phyloP scores from a whole-genome alignment of 2,329 filamentous ascomycete species.

The Pseudogymnoascus sp. region DNA sequence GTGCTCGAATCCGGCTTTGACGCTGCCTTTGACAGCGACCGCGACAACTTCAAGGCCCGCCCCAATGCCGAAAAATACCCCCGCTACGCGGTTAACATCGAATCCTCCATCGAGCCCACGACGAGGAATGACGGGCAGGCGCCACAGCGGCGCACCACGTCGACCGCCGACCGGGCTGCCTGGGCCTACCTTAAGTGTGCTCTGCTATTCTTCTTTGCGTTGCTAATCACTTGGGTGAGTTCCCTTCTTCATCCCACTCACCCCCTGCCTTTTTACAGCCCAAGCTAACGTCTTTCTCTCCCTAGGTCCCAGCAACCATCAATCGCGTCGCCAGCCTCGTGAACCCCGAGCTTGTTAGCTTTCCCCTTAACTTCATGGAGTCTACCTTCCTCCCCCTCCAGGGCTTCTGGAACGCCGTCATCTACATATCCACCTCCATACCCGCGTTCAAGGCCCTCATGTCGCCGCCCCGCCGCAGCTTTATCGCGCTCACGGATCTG shows the following conservation, averaged over 20 bases:
- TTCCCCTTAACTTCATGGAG: conserved; percentile 53
- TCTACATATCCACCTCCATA: conserved; percentile 56
- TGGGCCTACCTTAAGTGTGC: conserved; percentile 63
- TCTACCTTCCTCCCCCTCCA: conserved; percentile 67
- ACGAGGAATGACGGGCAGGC: not conserved
- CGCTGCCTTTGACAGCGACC: conserved; percentile 9
- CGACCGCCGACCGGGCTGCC: conserved; percentile 46
- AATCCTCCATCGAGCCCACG: not conserved
- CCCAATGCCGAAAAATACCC: conserved; percentile 10
- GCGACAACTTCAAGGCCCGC: not conserved
- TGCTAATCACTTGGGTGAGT: conserved; percentile 66
- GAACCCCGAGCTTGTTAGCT: conserved; percentile 40
- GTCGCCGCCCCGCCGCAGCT: not conserved
- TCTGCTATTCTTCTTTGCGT: conserved; percentile 60
- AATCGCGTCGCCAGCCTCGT: conserved; percentile 66
- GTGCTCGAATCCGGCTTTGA: conserved; percentile 23
- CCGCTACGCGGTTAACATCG: conserved; percentile 12
- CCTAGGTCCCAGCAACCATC: conserved; percentile 53
- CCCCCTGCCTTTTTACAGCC: conserved; percentile 50
- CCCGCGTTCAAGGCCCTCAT: not conserved
- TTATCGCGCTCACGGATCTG: not conserved
- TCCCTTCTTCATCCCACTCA: conserved; percentile 68
- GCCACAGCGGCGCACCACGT: not conserved
- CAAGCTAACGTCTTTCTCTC: conserved; percentile 40
- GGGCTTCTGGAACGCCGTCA: conserved; percentile 74